Conservation (phyloP, 495 filamentous ascomycete genomes). For the Aspergillus taichungensis region DNA sequence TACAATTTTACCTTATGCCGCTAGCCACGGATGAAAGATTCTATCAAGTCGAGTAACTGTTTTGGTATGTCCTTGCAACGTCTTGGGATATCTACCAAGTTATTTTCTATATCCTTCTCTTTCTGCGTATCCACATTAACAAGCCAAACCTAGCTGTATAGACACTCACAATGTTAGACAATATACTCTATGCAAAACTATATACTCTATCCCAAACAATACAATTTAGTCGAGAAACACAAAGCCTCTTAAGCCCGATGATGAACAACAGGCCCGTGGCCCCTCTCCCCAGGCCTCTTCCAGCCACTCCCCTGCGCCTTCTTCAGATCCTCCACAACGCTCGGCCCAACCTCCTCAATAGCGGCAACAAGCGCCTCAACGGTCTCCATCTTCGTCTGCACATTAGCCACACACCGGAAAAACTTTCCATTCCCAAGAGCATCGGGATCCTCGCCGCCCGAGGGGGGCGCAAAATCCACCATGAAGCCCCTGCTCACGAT, state of each 20-base stretch:
- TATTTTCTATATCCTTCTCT: no score
- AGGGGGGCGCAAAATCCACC: slow-evolving; percentile 82
- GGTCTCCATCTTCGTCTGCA: slow-evolving; percentile 59
- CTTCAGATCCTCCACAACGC: slow-evolving; percentile 31
- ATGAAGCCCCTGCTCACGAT: slow-evolving; percentile 76
- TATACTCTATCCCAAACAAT: no score
- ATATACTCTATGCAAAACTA: no score
- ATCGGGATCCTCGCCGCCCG: slow-evolving; percentile 30
- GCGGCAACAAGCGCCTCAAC: slow-evolving; percentile 68
- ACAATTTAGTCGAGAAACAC: no score
- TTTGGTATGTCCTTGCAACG: no score
- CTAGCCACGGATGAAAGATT: no score
- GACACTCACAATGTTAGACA: no score
- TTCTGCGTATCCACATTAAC: no score
- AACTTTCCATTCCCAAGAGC: slow-evolving; percentile 60
- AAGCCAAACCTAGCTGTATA: no score
- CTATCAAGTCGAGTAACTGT: no score
- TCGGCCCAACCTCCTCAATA: slow-evolving; percentile 56
- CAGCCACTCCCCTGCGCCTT: slow-evolving; percentile 4
- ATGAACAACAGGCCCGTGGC: slow-evolving; percentile 31
- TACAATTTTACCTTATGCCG: no score
- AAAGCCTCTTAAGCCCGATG: slow-evolving; percentile 8
- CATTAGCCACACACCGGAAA: slow-evolving; percentile 83
- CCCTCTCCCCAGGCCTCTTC: slow-evolving; percentile 23
- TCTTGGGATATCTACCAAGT: no score